Evolutionary conservation across 108 stramenopile genomes (phyloP).

Genomic region (Fragilariopsis cylindrus): DNA sequence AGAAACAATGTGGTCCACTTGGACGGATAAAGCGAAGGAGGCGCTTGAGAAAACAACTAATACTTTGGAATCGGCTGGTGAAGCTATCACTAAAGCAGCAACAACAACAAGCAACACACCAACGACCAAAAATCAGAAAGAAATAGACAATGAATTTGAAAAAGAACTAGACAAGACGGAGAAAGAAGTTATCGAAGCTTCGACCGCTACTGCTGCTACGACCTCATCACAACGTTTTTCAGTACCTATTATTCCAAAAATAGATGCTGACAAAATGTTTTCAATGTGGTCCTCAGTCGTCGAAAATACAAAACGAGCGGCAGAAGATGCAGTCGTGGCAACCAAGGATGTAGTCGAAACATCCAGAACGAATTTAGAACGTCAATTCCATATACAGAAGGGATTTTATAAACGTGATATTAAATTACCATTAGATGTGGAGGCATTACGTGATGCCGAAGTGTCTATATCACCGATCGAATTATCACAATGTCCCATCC

Average conservation of each 20-base stretch:
- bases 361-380: slow-evolving; percentile 38
- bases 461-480: slow-evolving; percentile 86
- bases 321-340: slow-evolving; percentile 25
- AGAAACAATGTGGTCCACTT: slow-evolving; percentile 27
- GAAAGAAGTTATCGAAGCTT: background rate
- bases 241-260: background rate
- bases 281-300: slow-evolving; percentile 49
- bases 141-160: background rate
- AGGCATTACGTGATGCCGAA: slow-evolving; percentile 74
- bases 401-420: slow-evolving; percentile 52
- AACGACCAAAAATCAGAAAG: background rate
- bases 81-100: slow-evolving; percentile 42
- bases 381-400: slow-evolving; percentile 18
- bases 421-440: slow-evolving; percentile 64
- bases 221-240: background rate
- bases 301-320: slow-evolving; percentile 35
- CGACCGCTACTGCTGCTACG: background rate
- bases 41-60: slow-evolving; percentile 52
- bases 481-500: slow-evolving; percentile 82
- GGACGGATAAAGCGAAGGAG: slow-evolving; percentile 31
- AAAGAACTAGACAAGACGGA: slow-evolving; percentile 1
- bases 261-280: slow-evolving; percentile 26
- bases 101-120: slow-evolving; percentile 15
- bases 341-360: slow-evolving; percentile 42
- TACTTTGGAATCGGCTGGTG: slow-evolving; percentile 49